Conservation (phyloP, 2,329 filamentous ascomycete genomes). For the Dactylonectria estremocensis region DNA sequence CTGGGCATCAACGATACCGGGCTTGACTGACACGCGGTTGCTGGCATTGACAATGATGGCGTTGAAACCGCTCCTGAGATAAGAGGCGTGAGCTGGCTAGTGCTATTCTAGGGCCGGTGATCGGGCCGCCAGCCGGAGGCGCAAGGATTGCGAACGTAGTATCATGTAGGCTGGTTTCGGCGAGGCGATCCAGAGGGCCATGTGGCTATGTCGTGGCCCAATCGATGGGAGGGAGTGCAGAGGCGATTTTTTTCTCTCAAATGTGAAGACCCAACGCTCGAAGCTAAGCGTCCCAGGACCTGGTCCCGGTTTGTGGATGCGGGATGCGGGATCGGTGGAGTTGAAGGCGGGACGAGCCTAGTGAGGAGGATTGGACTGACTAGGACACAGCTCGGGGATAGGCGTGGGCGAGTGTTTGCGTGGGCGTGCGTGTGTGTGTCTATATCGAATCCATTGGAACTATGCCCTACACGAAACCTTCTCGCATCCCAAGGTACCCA, state of each 20-base stretch:
- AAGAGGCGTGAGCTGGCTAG: constrained; percentile 22
- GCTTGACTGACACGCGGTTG: not conserved
- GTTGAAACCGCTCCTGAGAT: constrained; percentile 22
- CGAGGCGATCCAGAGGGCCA: constrained; percentile 28
- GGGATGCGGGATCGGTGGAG: constrained; percentile 42
- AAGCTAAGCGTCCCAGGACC: constrained; percentile 22
- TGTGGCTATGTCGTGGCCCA: constrained; percentile 33
- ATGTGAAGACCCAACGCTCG: constrained; percentile 14
- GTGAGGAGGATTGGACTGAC: constrained; percentile 27
- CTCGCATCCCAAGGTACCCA: constrained; percentile 18
- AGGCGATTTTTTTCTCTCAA: constrained; percentile 24
- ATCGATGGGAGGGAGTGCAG: constrained; percentile 29
- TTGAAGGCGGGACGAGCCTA: constrained; percentile 48
- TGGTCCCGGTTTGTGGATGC: constrained; percentile 32
- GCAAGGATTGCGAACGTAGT: constrained; percentile 21
- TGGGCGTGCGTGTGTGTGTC: not conserved
- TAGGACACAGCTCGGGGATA: not conserved
- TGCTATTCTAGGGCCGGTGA: constrained; percentile 40
- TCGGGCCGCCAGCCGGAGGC: constrained; percentile 34
- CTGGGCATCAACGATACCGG: not conserved
- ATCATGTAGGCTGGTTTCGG: constrained; percentile 23
- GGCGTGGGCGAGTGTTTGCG: too few relatives aligned
- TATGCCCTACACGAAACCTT: constrained; percentile 7
- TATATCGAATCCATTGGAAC: constrained; percentile 11
- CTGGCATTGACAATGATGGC: constrained; percentile 18